Evolutionary conservation across 2,329 filamentous ascomycete genomes (phyloP).

Genomic region (Magnaporthales sp.): DNA sequence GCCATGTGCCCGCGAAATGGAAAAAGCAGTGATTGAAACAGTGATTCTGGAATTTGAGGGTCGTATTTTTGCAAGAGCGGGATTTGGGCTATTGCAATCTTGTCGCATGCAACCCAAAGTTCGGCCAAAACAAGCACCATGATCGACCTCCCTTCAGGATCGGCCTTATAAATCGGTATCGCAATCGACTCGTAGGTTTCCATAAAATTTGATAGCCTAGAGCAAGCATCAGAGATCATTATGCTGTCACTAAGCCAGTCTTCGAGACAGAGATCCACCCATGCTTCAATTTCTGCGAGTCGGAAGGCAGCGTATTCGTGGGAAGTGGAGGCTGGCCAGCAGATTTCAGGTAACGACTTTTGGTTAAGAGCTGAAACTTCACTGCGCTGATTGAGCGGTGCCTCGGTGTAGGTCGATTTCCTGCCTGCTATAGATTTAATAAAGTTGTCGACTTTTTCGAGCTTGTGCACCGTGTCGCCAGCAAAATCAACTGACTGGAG

Average conservation of each 20-base stretch:
- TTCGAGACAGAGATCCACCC: constrained; percentile 34
- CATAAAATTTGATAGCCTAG: constrained; percentile 20
- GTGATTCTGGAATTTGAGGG: constrained; percentile 27
- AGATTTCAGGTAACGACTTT: background rate
- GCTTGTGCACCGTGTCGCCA: background rate
- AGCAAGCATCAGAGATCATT: constrained; percentile 16
- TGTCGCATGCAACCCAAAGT: constrained; percentile 51
- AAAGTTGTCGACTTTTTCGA: background rate
- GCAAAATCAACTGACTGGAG: background rate
- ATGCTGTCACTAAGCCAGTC: constrained; percentile 26
- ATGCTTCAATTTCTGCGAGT: constrained; percentile 35
- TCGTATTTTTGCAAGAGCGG: constrained; percentile 36
- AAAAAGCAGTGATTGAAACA: constrained; percentile 37
- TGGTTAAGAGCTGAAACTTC: background rate
- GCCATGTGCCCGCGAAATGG: constrained; percentile 32
- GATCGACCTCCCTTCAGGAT: constrained; percentile 37
- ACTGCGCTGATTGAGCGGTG: background rate
- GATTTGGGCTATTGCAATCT: constrained; percentile 25
- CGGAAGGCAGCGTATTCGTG: constrained; percentile 7
- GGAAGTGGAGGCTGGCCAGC: background rate
- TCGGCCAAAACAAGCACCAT: constrained; percentile 49
- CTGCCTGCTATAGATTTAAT: background rate
- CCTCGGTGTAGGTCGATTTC: background rate
- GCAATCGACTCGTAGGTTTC: constrained; percentile 23
- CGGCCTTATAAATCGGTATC: constrained; percentile 20